A percentile compares a stretch with the other conserved stretches of the same genome.
phyloP scores from a whole-genome alignment of 2,329 filamentous ascomycete species.

The Endoconidiophora polonica region DNA sequence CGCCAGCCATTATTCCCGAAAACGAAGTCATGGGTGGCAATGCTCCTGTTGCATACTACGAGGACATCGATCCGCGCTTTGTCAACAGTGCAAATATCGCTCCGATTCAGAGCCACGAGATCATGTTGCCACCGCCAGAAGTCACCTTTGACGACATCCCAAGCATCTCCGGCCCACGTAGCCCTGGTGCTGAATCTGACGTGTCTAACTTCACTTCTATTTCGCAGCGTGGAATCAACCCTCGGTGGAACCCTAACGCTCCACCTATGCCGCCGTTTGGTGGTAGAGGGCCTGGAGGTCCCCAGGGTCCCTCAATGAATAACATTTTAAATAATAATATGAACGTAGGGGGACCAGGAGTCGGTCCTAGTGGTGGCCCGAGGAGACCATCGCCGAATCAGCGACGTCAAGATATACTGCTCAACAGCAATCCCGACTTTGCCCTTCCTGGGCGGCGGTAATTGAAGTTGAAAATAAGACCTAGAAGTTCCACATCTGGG shows the following conservation, averaged over 20 bases:
- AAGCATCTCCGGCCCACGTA: conserved; percentile 37
- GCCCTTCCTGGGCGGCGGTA: conserved; percentile 35
- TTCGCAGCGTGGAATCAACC: conserved; percentile 75
- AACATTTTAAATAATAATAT: background rate
- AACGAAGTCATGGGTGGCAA: conserved; percentile 13
- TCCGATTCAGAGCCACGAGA: background rate
- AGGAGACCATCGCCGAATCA: conserved; percentile 27
- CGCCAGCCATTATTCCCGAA: conserved; percentile 1
- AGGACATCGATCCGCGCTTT: conserved; percentile 85
- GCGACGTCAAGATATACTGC: conserved; percentile 52
- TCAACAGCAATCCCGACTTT: conserved; percentile 77
- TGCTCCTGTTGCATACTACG: conserved; percentile 51
- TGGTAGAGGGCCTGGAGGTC: conserved; percentile 22
- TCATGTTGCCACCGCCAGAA: conserved; percentile 19
- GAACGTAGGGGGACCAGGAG: conserved; percentile 4
- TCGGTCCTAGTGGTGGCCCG: conserved; percentile 14
- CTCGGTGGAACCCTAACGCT: conserved; percentile 55
- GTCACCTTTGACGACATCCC: conserved; percentile 44
- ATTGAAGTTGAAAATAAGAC: background rate
- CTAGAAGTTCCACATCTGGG: background rate
- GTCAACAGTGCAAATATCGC: conserved; percentile 24
- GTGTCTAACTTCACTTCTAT: conserved; percentile 79
- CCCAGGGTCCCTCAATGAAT: background rate
- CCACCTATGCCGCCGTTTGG: conserved; percentile 22
- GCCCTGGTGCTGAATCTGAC: conserved; percentile 55